Evolutionary conservation across 805 yeast genomes (phyloP), one percentile per base, ranked within the genome.

Genomic region (Metschnikowia santaceciliae): DNA sequence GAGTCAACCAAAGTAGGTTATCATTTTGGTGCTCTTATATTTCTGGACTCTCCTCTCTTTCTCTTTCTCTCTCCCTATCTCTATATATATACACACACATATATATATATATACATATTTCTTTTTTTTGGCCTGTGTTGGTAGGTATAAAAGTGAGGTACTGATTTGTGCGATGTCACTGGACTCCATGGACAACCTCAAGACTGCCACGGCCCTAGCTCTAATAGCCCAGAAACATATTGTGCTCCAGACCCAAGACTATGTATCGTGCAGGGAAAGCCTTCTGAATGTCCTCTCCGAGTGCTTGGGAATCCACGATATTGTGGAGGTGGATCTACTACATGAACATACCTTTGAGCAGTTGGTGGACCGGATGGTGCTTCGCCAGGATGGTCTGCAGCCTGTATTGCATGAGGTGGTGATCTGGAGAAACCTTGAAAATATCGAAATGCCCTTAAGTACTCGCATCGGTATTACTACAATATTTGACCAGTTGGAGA

Each of bases 341-440:
- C 34, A 44, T 32, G 49, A 45, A 32, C 51, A 50, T 15, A 49
- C 44, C 19, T 53, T 51, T 23, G 46, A 26, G 2, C 45, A 40
- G 37, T 38, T 55, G 30, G 51, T 42, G 8, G 41, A 47, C 20
- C 33, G 46, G 19, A 56, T 56, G 60, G 55, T 53, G 20, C 42
- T n/a, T 10, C 23, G 43, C 15, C 37, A 23, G 17, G 48, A 53
- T 22, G 54, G 54, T 1, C 26, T 20, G 2, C 33, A 30, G 39
- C 58, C 58, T 15, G 32, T 22, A n/a, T 46, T 58, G 8, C 48
- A 52, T 23, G 38, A 36, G n/a, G 51, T 54, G 19, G 53, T 58
- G 15, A 42, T 58, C 19, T 58, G 61, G 61, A 46, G 48, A 11
- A 54, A 58, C 38, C 50, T 58, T 3, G 61, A 58, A 41, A 26